Evolutionary conservation across 345 rosid genomes (phyloP).

Genomic region (Psidium guajava): DNA sequence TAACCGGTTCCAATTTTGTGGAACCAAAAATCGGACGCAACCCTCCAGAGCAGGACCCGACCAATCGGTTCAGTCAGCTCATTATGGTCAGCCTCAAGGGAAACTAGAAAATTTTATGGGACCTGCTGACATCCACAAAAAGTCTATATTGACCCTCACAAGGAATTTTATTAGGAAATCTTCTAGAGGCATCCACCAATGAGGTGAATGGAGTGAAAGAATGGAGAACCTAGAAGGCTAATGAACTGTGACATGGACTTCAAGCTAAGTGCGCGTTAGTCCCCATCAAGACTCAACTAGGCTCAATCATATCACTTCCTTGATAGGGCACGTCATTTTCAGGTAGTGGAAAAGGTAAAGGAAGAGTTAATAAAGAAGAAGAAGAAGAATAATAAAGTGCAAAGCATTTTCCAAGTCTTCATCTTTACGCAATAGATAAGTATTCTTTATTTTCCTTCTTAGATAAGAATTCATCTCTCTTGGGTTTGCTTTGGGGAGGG

Average conservation of each 20-base stretch:
- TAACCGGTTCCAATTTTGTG: no score
- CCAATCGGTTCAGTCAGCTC: no score
- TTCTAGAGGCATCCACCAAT: neutral
- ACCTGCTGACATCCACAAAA: neutral
- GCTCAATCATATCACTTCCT: neutral
- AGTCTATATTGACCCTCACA: neutral
- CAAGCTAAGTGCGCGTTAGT: neutral
- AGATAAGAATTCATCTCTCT: neutral
- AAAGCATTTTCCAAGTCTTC: neutral
- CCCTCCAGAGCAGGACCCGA: no score
- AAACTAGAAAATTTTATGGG: neutral
- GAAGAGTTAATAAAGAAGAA: neutral
- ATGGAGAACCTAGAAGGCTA: neutral
- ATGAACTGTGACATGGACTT: neutral
- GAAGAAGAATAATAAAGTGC: neutral
- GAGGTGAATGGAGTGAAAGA: neutral
- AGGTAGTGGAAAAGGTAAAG: neutral
- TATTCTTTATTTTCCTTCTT: neutral
- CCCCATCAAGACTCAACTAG: neutral
- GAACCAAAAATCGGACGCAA: fast-evolving
- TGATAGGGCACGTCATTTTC: neutral
- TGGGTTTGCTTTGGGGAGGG: neutral
- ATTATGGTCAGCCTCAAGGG: no score
- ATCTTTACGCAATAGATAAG: neutral
- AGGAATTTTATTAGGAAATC: neutral